A percentile compares a stretch with the other conserved stretches of the same genome.
Evolutionary conservation across 306 rosid genomes (phyloP).

Genomic region (Prinsepia uniflora): DNA sequence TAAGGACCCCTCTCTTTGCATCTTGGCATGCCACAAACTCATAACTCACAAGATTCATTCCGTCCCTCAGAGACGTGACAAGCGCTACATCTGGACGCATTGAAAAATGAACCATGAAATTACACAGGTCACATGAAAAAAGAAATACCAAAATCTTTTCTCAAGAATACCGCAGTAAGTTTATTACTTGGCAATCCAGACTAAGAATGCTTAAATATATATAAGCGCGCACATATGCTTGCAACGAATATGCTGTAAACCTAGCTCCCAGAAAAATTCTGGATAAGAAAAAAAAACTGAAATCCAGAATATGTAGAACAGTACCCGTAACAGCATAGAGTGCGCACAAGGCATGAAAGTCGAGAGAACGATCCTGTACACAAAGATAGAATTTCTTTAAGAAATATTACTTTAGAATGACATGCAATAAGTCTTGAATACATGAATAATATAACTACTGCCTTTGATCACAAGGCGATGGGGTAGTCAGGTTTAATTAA

Average conservation of each 20-base stretch:
- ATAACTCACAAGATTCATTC: slow-evolving; percentile 91
- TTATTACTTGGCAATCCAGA: too few relatives aligned
- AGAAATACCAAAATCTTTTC: not conserved
- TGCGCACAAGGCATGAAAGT: slow-evolving; percentile 63
- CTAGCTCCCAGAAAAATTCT: not conserved
- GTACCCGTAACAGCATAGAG: slow-evolving; percentile 83
- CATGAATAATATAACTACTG: not conserved
- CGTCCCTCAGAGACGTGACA: slow-evolving; percentile 82
- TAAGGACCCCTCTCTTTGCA: slow-evolving; percentile 76
- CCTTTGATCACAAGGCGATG: too few relatives aligned
- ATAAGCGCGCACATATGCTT: not conserved
- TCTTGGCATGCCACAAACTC: slow-evolving; percentile 92
- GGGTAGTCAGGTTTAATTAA: too few relatives aligned
- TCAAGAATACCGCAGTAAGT: too few relatives aligned
- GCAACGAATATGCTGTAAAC: too few relatives aligned
- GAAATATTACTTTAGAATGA: not conserved
- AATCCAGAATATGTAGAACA: slow-evolving; percentile 17
- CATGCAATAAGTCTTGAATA: not conserved
- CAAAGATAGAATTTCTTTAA: not conserved
- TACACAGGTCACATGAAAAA: not conserved
- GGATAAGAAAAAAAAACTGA: not conserved
- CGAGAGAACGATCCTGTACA: slow-evolving; percentile 83
- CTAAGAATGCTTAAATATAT: too few relatives aligned
- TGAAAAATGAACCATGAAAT: not conserved
- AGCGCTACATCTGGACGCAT: slow-evolving; percentile 65